phyloP scores from a whole-genome alignment of 208 protist genomes.

The Trypanosoma theileri region DNA sequence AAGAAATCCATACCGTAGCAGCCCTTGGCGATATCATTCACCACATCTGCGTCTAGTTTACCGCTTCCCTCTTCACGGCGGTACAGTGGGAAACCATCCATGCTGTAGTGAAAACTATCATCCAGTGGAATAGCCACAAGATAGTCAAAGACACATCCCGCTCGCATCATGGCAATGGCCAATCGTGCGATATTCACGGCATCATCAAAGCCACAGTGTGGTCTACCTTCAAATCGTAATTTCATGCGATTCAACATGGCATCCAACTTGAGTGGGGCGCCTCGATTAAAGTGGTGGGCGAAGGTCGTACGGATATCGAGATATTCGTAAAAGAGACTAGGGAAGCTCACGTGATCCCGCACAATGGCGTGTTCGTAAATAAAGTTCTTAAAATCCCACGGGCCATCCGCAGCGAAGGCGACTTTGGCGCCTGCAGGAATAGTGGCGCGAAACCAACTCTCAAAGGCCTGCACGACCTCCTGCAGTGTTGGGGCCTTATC shows the following conservation, averaged over 20 bases:
- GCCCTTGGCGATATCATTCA: slow-evolving; percentile 85
- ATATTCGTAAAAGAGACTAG: slow-evolving; percentile 88
- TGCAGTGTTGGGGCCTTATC: slow-evolving; percentile 68
- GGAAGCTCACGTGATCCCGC: slow-evolving; percentile 74
- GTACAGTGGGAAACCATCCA: slow-evolving; percentile 72
- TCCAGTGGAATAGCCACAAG: slow-evolving; percentile 68
- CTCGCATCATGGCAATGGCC: slow-evolving; percentile 75
- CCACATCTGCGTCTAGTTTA: slow-evolving; percentile 68
- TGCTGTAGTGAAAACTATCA: slow-evolving; percentile 62
- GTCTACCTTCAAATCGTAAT: slow-evolving; percentile 78
- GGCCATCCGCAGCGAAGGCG: slow-evolving; percentile 84
- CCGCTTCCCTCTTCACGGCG: slow-evolving; percentile 81
- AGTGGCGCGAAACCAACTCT: slow-evolving; percentile 74
- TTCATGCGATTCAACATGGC: slow-evolving; percentile 76
- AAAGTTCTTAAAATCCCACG: slow-evolving; percentile 88
- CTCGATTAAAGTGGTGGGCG: slow-evolving; percentile 65
- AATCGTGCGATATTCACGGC: slow-evolving; percentile 90
- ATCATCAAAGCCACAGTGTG: slow-evolving; percentile 91
- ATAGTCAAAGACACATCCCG: slow-evolving; percentile 84
- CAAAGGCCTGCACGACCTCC: slow-evolving; percentile 72
- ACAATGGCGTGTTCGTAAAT: slow-evolving; percentile 74
- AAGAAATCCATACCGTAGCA: slow-evolving; percentile 82
- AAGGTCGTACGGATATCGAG: slow-evolving; percentile 89
- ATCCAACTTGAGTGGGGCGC: slow-evolving; percentile 67
- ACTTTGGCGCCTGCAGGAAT: slow-evolving; percentile 71